Evolutionary conservation across 2,329 filamentous ascomycete genomes (phyloP).

Genomic region (Ascosphaera acerosa): DNA sequence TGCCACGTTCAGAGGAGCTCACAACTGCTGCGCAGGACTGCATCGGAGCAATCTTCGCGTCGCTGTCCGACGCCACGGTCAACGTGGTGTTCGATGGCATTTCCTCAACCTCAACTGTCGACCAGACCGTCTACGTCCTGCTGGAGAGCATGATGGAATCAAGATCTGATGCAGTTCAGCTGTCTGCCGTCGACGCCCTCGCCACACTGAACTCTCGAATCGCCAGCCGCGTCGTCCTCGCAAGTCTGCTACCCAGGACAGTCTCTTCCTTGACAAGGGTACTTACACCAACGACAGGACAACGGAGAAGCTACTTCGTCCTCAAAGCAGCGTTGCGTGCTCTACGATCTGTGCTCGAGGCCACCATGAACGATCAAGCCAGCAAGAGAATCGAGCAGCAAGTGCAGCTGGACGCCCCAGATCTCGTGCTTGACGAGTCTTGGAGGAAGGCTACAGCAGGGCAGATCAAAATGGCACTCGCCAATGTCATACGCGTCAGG

Average conservation of each 20-base stretch:
- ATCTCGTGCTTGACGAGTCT: constrained; percentile 18
- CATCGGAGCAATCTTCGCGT: constrained; percentile 35
- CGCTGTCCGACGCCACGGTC: not conserved
- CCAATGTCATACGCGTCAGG: constrained; percentile 50
- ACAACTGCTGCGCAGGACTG: constrained; percentile 44
- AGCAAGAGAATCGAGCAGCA: constrained; percentile 6
- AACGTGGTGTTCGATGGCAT: constrained; percentile 21
- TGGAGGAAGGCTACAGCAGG: constrained; percentile 63
- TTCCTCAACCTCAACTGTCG: constrained; percentile 47
- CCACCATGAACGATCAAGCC: constrained; percentile 9
- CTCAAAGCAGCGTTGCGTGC: constrained; percentile 24
- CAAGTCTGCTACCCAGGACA: constrained; percentile 68
- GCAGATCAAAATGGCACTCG: constrained; percentile 64
- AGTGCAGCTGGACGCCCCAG: constrained; percentile 13
- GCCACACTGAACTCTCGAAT: constrained; percentile 36
- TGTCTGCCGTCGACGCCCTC: constrained; percentile 41
- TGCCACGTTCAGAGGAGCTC: constrained; percentile 41
- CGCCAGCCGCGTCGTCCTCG: constrained; percentile 46
- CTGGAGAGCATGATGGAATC: constrained; percentile 46
- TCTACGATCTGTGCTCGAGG: constrained; percentile 17
- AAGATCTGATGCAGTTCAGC: constrained; percentile 39
- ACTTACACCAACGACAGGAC: constrained; percentile 40
- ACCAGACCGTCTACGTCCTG: constrained; percentile 57
- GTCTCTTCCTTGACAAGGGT: constrained; percentile 59
- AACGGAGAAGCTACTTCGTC: constrained; percentile 34